A percentile compares a stretch with the other conserved stretches of the same genome.
Evolutionary conservation across 306 rosid species (phyloP).

Genomic region (Aeschynomene evenia): DNA sequence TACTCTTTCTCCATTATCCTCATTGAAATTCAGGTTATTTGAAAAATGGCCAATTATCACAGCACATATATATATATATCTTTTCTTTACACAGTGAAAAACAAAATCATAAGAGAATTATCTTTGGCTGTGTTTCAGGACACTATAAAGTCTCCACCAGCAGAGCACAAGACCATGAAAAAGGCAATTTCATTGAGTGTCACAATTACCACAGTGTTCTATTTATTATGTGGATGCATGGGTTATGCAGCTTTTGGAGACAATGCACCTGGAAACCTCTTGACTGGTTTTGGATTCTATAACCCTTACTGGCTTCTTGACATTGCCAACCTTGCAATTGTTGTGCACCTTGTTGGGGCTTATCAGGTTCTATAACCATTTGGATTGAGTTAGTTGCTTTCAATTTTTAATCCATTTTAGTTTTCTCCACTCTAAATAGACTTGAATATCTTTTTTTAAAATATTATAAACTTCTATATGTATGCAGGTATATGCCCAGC

Average conservation of each 20-base stretch:
- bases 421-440: too few relatives aligned
- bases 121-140: slow-evolving; percentile 44
- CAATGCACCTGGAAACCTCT: slow-evolving; percentile 64
- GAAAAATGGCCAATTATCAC: not conserved
- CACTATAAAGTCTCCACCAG: slow-evolving; percentile 69
- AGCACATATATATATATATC: not conserved
- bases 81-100: not conserved
- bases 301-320: slow-evolving; percentile 78
- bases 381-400: not conserved
- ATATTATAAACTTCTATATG: not conserved
- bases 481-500: slow-evolving; percentile 60
- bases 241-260: slow-evolving; percentile 84
- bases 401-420: not conserved
- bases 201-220: slow-evolving; percentile 53
- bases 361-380: slow-evolving; percentile 55
- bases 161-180: slow-evolving; percentile 73
- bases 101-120: not conserved
- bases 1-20: slow-evolving; percentile 73
- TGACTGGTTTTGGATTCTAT: slow-evolving; percentile 82
- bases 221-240: slow-evolving; percentile 67
- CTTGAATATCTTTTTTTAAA: too few relatives aligned
- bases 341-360: slow-evolving; percentile 73
- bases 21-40: slow-evolving; percentile 70
- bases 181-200: slow-evolving; percentile 60
- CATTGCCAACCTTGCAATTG: slow-evolving; percentile 68